These are phyloP conservation scores for Colletotrichum kahawae DNA, from an alignment of 2,329 filamentous ascomycete species.

Conservation along the genomic window DNA sequence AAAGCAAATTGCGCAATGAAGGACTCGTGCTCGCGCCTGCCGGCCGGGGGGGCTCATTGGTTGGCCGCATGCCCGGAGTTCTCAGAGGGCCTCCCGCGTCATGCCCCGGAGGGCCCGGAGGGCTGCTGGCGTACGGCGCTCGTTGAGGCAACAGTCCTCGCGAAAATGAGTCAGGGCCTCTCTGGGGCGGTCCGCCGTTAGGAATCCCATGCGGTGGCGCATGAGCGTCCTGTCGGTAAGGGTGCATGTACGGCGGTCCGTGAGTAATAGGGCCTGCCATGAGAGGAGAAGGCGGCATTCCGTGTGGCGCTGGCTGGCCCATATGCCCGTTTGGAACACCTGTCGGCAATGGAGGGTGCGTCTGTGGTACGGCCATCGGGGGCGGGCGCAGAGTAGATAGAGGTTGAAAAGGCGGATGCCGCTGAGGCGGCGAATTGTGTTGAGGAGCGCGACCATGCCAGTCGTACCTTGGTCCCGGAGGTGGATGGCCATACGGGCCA, in stretches of 20 bases:
- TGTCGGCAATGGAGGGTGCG: slow-evolving; percentile 43
- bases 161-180: slow-evolving; percentile 50
- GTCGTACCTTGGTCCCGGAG: slow-evolving; percentile 32
- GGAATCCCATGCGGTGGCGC: slow-evolving; percentile 34
- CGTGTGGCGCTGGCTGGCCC: slow-evolving; percentile 46
- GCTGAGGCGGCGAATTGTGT: slow-evolving; percentile 51
- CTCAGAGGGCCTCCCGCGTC: slow-evolving; percentile 28
- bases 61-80: slow-evolving; percentile 23
- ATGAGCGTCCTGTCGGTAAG: slow-evolving; percentile 32
- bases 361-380: slow-evolving; percentile 46
- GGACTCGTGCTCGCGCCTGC: slow-evolving; percentile 77
- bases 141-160: slow-evolving; percentile 48
- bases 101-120: slow-evolving; percentile 47
- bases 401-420: slow-evolving; percentile 39
- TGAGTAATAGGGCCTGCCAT: slow-evolving; percentile 38
- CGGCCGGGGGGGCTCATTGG: slow-evolving; percentile 32
- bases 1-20: slow-evolving; percentile 75
- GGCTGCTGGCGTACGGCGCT: slow-evolving; percentile 47
- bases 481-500: slow-evolving; percentile 35
- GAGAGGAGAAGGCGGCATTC: slow-evolving; percentile 52
- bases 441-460: slow-evolving; percentile 57
- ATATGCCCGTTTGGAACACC: slow-evolving; percentile 48
- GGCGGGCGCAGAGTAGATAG: slow-evolving; percentile 56
- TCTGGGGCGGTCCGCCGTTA: slow-evolving; percentile 46
- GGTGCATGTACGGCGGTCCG: slow-evolving; percentile 31